phyloP scores from a whole-genome alignment of 2,329 filamentous ascomycete genomes.

The Ceratocystis eucalypticola region DNA sequence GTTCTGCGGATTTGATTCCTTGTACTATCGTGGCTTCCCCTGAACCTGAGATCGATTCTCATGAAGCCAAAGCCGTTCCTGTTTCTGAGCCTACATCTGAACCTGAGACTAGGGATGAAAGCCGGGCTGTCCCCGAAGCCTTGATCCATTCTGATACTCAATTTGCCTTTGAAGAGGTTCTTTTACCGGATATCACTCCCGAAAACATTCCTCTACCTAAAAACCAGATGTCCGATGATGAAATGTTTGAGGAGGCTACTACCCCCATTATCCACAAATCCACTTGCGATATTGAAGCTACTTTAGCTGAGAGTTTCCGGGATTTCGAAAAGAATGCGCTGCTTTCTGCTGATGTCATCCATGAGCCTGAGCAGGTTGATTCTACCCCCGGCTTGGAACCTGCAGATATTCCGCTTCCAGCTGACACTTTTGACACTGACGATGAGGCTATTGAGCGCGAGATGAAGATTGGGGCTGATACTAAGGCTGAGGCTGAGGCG shows the following conservation, averaged over 20 bases:
- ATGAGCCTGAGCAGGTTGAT: neutral
- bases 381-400: neutral
- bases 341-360: neutral
- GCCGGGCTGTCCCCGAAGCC: neutral
- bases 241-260: no score
- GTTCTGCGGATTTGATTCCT: neutral
- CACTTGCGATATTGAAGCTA: neutral
- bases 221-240: neutral
- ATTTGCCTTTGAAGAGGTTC: neutral
- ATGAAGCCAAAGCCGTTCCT: neutral
- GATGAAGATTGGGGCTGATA: neutral
- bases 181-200: neutral
- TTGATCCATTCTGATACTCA: neutral
- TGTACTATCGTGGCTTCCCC: neutral
- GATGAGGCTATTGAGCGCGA: neutral
- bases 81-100: neutral
- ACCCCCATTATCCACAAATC: neutral
- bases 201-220: neutral
- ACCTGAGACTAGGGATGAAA: neutral
- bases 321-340: neutral
- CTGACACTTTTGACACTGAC: neutral
- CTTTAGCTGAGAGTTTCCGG: neutral
- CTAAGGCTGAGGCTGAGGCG: neutral
- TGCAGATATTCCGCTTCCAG: neutral
- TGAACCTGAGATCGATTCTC: neutral